Evolutionary conservation across 176 grass and related monocot species (phyloP).

Genomic region (Carex scoparia): DNA sequence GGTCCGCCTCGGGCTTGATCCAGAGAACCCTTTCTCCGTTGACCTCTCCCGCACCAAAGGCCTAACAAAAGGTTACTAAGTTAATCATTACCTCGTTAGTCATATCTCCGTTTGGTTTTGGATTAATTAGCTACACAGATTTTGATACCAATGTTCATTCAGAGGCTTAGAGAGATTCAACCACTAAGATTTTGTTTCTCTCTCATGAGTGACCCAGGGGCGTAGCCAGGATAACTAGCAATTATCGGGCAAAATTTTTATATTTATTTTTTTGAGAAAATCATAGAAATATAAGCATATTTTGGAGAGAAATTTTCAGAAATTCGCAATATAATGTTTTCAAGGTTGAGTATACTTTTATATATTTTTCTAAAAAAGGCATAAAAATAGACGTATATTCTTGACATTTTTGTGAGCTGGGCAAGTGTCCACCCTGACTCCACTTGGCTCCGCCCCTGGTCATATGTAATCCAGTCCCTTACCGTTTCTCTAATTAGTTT

Average conservation of each 20-base stretch:
- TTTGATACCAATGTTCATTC: neutral
- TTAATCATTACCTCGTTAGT: neutral
- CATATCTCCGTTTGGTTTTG: neutral
- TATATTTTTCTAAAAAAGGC: too few species aligned
- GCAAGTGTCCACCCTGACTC: too few species aligned
- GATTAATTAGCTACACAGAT: neutral
- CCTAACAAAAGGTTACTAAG: slow-evolving; percentile 48
- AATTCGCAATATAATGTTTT: too few species aligned
- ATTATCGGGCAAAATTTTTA: too few species aligned
- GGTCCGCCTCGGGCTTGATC: slow-evolving; percentile 49
- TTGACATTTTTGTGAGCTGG: too few species aligned
- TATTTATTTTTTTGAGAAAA: too few species aligned
- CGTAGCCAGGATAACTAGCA: too few species aligned
- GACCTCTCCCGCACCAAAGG: slow-evolving; percentile 55
- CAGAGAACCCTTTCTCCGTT: slow-evolving; percentile 49
- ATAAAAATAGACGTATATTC: too few species aligned
- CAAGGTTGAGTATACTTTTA: too few species aligned
- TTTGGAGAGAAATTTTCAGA: too few species aligned
- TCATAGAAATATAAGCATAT: too few species aligned
- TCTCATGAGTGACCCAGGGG: neutral
- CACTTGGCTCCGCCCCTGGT: too few species aligned
- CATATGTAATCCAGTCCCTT: neutral
- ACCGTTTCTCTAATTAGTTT: neutral
- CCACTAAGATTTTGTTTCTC: neutral
- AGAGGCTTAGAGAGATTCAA: neutral